These are phyloP conservation scores for Coemansia sp. DNA, from an alignment of 192 early-diverging fungal species.

Conservation along the genomic window DNA sequence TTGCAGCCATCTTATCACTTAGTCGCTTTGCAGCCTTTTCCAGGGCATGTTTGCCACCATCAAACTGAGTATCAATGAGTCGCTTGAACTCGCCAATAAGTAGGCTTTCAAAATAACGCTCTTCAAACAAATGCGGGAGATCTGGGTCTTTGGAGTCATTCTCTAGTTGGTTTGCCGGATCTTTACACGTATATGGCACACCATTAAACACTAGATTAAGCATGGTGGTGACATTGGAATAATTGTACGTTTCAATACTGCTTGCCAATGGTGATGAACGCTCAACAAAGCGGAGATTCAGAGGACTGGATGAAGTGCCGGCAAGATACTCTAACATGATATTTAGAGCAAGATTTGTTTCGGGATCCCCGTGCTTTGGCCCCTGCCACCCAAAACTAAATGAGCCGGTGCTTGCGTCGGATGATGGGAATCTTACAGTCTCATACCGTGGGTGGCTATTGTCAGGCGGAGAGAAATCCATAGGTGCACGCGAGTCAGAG, in stretches of 20 bases:
- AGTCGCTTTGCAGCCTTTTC: conserved; percentile 23
- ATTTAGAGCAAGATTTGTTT: conserved; percentile 63
- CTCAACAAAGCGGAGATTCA: conserved; percentile 79
- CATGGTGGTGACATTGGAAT: conserved; percentile 56
- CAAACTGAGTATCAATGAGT: conserved; percentile 40
- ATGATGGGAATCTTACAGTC: conserved; percentile 57
- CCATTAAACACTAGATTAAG: conserved; percentile 66
- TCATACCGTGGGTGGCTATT: neutral
- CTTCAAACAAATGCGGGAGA: conserved; percentile 59
- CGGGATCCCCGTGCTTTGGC: conserved; percentile 63
- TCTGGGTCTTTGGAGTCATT: conserved; percentile 38
- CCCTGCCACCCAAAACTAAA: conserved; percentile 74
- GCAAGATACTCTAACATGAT: conserved; percentile 73
- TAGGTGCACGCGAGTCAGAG: conserved; percentile 23
- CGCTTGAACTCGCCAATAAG: conserved; percentile 62
- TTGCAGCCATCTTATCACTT: conserved; percentile 21
- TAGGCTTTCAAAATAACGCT: conserved; percentile 59
- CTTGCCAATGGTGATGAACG: conserved; percentile 62
- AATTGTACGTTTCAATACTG: conserved; percentile 60
- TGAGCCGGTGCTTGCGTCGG: conserved; percentile 65
- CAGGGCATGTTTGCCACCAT: conserved; percentile 35
- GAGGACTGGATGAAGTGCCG: conserved; percentile 68
- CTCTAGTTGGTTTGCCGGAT: conserved; percentile 26
- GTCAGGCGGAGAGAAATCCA: conserved; percentile 28
- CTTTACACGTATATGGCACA: conserved; percentile 45